Evolutionary conservation across 108 stramenopile species (phyloP), one percentile per base, ranked within the genome.

Genomic region (Cyclostephanos tholiformis): DNA sequence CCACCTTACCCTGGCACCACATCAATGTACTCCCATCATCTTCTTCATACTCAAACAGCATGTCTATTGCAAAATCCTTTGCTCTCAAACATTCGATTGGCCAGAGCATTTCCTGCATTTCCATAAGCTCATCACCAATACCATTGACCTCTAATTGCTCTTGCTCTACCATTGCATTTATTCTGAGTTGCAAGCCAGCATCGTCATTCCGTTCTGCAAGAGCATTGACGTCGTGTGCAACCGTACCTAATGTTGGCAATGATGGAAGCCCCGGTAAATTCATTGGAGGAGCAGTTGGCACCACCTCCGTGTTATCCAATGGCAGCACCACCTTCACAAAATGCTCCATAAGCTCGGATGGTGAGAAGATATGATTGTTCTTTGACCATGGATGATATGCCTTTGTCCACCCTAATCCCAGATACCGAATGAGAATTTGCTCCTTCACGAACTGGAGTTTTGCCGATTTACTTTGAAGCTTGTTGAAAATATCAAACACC

Each of bases 301-400:
- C 52, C 4, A 53, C 52, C 23, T 53, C 23, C 52, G 20, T 25
- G 52, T 53, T 4, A 22, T 53, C 23, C 20, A 53, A 25, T 53
- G 52, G 52, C 20, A 53, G 20, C 23, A 53, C 52, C 20, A 53
- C 52, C 20, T 53, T 25, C 20, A 53, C 52, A 22, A 53, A 53
- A 25, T 25, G 25, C 52, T 53, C 23, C 23, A 53, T 25, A 53
- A 53, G 52, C 20, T 53, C 20, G 4, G 7, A 22, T 53, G 52
- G 52, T 25, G 52, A 53, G 52, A 53, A 53, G 25, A 25, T 25
- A 53, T 22, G 20, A 5, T 25, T 25, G 25, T 53, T 53, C 52
- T 53, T 22, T 3, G 52, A 53, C 52, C 52, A 53, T 25, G 52
- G 52, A 20, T 53, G 52, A 53, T 53, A 53, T 25, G 52, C 52